A percentile compares a stretch with the other conserved stretches of the same genome.
Conservation (phyloP, 306 rosid species). For the Bauhinia variegata region DNA sequence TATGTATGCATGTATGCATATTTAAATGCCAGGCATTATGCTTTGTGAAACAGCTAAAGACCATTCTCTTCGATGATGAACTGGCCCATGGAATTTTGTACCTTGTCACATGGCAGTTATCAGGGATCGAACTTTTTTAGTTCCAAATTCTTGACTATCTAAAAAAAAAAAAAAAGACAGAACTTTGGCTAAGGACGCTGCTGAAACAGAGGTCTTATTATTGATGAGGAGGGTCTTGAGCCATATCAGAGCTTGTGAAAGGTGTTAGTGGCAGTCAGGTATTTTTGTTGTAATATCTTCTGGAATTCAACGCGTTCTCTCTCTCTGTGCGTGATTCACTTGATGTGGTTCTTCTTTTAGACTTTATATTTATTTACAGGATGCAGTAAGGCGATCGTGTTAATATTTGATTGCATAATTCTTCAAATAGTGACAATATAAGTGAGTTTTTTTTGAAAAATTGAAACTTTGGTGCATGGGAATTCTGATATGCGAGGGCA, state of each 20-base stretch:
- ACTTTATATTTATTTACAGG: slow-evolving; percentile 58
- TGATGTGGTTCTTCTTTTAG: not conserved
- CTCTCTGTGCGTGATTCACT: slow-evolving; percentile 6
- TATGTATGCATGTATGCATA: no score
- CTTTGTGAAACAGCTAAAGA: not conserved
- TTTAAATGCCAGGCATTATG: no score
- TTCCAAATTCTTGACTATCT: not conserved
- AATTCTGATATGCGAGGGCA: no score
- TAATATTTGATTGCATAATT: slow-evolving; percentile 85
- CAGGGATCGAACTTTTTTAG: not conserved
- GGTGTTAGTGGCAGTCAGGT: slow-evolving; percentile 86
- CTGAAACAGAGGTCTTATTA: slow-evolving; percentile 83
- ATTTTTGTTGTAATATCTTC: not conserved
- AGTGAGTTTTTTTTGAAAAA: no score
- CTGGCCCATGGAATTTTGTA: not conserved
- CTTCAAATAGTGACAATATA: slow-evolving; percentile 55
- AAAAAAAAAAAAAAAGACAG: not conserved
- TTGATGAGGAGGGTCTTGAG: slow-evolving; percentile 94
- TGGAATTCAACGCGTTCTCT: not conserved
- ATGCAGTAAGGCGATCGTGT: slow-evolving; percentile 73
- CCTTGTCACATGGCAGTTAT: not conserved
- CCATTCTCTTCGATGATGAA: not conserved
- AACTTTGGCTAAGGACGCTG: slow-evolving; percentile 82
- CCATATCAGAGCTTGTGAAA: slow-evolving; percentile 79
- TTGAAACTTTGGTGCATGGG: no score